phyloP scores from a whole-genome alignment of 345 rosid species.

The Psidium friedrichsthalianum region DNA sequence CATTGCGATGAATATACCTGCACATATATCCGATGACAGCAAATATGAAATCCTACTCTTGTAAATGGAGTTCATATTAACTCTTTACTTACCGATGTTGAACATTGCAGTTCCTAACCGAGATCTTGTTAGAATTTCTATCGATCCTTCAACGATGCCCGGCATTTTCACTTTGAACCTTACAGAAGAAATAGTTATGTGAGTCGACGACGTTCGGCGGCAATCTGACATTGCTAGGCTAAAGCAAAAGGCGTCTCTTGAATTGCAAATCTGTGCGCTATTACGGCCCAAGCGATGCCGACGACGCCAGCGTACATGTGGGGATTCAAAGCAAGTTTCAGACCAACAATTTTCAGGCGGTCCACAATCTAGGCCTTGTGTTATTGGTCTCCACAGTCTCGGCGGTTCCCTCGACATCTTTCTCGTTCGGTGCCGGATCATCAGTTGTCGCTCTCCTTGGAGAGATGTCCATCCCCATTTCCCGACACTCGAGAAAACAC shows the following conservation, averaged over 20 bases:
- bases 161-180: slow-evolving; percentile 89
- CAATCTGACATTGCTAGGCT: not conserved
- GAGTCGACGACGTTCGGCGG: not conserved
- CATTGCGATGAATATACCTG: slow-evolving; percentile 84
- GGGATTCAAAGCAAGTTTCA: slow-evolving; percentile 29
- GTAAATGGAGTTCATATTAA: not conserved
- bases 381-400: not conserved
- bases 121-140: slow-evolving; percentile 73
- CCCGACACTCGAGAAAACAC: slow-evolving; percentile 58
- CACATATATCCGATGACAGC: not conserved
- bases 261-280: slow-evolving; percentile 16
- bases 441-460: not conserved
- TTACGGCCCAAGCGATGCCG: slow-evolving; percentile 28
- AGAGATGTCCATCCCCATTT: slow-evolving; percentile 3
- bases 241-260: not conserved
- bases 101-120: slow-evolving; percentile 97
- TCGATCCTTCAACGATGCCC: slow-evolving; percentile 59
- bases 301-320: slow-evolving; percentile 26
- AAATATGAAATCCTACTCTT: not conserved
- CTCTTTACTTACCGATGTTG: slow-evolving; percentile 50
- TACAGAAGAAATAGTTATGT: not conserved
- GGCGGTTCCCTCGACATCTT: slow-evolving; percentile 19
- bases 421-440: not conserved
- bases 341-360: slow-evolving; percentile 30
- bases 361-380: slow-evolving; percentile 27